These are phyloP conservation scores for Plenodomus lindquistii DNA, from an alignment of 2,329 filamentous ascomycete species.

Conservation along the genomic window DNA sequence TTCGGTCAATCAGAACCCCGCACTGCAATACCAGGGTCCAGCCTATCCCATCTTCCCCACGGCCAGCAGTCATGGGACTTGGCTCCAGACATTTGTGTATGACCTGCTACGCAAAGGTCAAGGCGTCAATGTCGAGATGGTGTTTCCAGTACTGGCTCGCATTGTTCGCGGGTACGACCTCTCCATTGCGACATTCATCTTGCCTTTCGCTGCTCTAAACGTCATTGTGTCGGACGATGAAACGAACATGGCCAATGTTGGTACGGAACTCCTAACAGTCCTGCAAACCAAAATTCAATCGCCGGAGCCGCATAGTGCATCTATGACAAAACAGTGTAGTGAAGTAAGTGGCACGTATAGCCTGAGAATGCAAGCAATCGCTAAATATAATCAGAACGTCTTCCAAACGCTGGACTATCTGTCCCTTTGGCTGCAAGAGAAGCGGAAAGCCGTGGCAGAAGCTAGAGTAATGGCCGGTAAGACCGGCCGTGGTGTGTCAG, in stretches of 20 bases:
- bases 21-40: constrained; percentile 29
- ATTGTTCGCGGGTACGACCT: constrained; percentile 85
- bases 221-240: constrained; percentile 74
- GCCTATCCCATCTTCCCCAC: constrained; percentile 77
- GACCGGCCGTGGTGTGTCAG: constrained; percentile 48
- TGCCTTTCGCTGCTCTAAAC: constrained; percentile 86
- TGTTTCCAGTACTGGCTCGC: constrained; percentile 81
- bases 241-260: constrained; percentile 65
- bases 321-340: constrained; percentile 82
- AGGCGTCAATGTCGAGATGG: constrained; percentile 70
- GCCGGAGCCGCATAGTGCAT: constrained; percentile 62
- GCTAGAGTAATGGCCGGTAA: constrained; percentile 48
- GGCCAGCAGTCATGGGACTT: constrained; percentile 72
- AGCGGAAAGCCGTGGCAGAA: constrained; percentile 57
- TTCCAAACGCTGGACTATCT: constrained; percentile 92
- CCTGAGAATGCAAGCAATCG: neutral
- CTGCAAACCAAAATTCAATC: constrained; percentile 65
- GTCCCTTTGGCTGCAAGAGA: constrained; percentile 85
- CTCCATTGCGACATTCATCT: constrained; percentile 81
- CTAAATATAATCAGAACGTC: constrained; percentile 65
- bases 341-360: constrained; percentile 64
- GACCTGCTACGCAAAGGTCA: constrained; percentile 81
- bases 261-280: constrained; percentile 74
- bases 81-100: constrained; percentile 79
- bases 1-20: constrained; percentile 57